A percentile compares a stretch with the other conserved stretches of the same genome.
Evolutionary conservation across 257 asterid genomes (phyloP).

Genomic region (Rhazya stricta): DNA sequence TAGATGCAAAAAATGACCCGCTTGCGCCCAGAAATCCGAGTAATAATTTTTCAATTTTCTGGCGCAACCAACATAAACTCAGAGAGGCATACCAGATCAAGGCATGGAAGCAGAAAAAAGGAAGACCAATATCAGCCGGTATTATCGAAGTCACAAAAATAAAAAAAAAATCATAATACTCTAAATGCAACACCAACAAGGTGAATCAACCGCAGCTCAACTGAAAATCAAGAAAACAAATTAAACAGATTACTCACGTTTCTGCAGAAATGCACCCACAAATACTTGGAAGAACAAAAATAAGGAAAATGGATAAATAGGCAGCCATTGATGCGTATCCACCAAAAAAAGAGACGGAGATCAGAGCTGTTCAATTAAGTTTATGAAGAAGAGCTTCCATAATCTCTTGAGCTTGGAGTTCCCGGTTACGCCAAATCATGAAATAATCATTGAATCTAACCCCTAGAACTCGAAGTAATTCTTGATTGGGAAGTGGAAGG

Average conservation of each 20-base stretch:
- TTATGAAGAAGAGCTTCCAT: background rate
- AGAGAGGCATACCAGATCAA: background rate
- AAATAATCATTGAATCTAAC: too few relatives aligned
- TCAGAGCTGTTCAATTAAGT: background rate
- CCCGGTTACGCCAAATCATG: background rate
- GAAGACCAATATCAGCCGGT: background rate
- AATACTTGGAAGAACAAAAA: constrained; percentile 27
- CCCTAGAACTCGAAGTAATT: background rate
- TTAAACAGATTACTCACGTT: constrained; percentile 31
- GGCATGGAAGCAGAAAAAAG: background rate
- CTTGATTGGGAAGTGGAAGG: background rate
- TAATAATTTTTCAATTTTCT: background rate
- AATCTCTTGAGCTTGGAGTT: background rate
- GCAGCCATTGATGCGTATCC: constrained; percentile 39
- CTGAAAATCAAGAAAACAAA: constrained; percentile 1
- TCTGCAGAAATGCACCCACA: constrained; percentile 29
- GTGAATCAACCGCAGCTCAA: background rate
- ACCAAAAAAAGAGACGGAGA: background rate
- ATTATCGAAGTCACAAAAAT: background rate
- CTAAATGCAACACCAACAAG: background rate
- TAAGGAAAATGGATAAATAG: constrained; percentile 26
- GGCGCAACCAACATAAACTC: background rate
- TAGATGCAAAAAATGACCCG: background rate
- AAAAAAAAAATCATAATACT: too few relatives aligned
- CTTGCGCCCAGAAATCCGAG: background rate